Evolutionary conservation across 495 filamentous ascomycete species (phyloP), one percentile per base, ranked within the genome.

Genomic region (Penicillium longicatenatum): DNA sequence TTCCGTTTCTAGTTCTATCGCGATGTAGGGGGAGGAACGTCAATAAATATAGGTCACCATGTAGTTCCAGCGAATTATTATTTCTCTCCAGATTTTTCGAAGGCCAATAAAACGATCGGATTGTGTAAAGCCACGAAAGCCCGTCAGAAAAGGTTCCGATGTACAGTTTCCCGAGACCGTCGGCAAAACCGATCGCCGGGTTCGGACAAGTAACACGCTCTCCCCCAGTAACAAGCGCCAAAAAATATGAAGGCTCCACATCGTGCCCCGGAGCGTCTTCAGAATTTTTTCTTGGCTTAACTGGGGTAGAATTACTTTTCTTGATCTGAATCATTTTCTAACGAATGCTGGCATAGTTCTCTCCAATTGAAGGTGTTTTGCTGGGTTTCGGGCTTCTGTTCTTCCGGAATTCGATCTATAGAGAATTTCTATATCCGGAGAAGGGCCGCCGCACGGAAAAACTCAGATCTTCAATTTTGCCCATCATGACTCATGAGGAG

Each of bases 261-360:
- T 43, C 19, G 35, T 55, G 46, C 50, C 58, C 56, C 53, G 37
- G 50, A 48, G 30, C 24, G 22, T 22, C 24, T 53, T 64, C 57
- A 64, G 45, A 62, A 44, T 59, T 60, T 58, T 66, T 63, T 55
- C 60, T 66, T 65, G 63, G 59, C 63, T 55, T 39, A 37, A 19
- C 51, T 54, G 60, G 51, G 57, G 53, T 63, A 58, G 22, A 29
- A 44, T 57, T 51, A 44, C 55, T 54, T 35, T 47, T 52, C 51
- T 41, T 54, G 20, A 48, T 41, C 20, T 50, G 52, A 50, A 55
- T 30, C 44, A 57, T 29, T 30, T 10, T 12, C 6, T 14, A 30
- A 45, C 19, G 17, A 10, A 29, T 55, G 61, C 54, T 64, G 54
- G 31, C 21, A 41, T 61, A 52, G 22, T 53, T 39, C 24, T 37